Evolutionary conservation across 352 stramenopile species (phyloP).

Genomic region (Pythium biforme): DNA sequence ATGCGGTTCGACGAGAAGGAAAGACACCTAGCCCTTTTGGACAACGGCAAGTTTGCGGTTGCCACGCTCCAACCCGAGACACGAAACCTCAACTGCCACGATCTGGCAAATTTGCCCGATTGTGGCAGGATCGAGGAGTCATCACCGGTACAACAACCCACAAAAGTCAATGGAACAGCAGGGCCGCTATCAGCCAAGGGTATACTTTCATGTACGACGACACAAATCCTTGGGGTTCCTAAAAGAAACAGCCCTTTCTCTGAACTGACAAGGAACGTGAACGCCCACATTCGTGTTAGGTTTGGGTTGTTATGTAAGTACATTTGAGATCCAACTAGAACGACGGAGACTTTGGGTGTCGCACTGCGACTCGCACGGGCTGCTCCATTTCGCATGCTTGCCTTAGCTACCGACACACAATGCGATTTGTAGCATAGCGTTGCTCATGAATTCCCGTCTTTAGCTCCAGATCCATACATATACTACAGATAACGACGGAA

Average conservation of each 20-base stretch:
- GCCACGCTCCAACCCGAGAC: not conserved
- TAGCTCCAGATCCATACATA: no score
- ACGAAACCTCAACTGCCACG: not conserved
- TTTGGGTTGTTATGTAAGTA: not conserved
- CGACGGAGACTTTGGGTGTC: not conserved
- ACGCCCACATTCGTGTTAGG: not conserved
- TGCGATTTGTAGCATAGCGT: no score
- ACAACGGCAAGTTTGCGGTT: not conserved
- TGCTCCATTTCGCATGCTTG: not conserved
- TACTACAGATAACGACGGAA: no score
- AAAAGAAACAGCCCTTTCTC: not conserved
- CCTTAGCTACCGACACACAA: not conserved
- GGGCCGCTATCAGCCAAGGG: no score
- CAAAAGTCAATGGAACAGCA: not conserved
- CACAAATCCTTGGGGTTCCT: not conserved
- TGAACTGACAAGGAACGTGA: not conserved
- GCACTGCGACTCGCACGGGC: not conserved
- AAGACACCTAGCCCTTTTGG: not conserved
- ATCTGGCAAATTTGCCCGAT: not conserved
- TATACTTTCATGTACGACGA: not conserved
- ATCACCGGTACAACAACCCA: not conserved
- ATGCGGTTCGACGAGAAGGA: not conserved
- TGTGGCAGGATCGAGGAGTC: not conserved
- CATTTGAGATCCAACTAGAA: not conserved
- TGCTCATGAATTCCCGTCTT: no score